Percentiles rank a stretch among this genome's conserved stretches.
These are phyloP conservation scores for Pterocarpus macrocarpus DNA, from an alignment of 306 rosid species.

Conservation along the genomic window DNA sequence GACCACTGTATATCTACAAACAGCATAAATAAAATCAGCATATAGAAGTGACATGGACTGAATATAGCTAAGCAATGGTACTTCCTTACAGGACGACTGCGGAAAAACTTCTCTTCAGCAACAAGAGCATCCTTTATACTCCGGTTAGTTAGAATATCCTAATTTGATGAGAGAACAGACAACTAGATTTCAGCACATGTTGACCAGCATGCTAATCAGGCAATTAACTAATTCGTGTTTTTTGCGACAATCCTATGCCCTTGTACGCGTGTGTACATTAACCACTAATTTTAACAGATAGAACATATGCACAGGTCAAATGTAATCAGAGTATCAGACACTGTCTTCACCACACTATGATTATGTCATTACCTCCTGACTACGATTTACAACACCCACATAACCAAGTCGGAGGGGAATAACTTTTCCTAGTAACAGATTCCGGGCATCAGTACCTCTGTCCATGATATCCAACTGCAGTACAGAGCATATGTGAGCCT, in stretches of 20 bases:
- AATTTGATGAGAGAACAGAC: slow-evolving; percentile 45
- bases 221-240: slow-evolving; percentile 30
- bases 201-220: slow-evolving; percentile 41
- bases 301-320: slow-evolving; percentile 19
- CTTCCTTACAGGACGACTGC: slow-evolving; percentile 81
- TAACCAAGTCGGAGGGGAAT: slow-evolving; percentile 95
- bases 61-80: slow-evolving; percentile 34
- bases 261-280: not conserved
- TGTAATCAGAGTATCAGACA: not conserved
- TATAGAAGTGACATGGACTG: slow-evolving; percentile 23
- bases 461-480: slow-evolving; percentile 96
- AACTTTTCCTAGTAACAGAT: slow-evolving; percentile 89
- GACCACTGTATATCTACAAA: slow-evolving; percentile 82
- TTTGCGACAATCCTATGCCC: not conserved
- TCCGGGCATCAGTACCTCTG: slow-evolving; percentile 98
- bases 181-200: slow-evolving; percentile 48
- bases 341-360: slow-evolving; percentile 22
- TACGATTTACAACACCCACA: slow-evolving; percentile 91
- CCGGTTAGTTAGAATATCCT: slow-evolving; percentile 84
- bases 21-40: slow-evolving; percentile 44
- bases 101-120: slow-evolving; percentile 93
- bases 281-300: slow-evolving; percentile 22
- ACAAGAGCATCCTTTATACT: slow-evolving; percentile 91
- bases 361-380: slow-evolving; percentile 84
- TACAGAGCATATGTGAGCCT: slow-evolving; percentile 10